Evolutionary conservation across 2,329 filamentous ascomycete species (phyloP), one percentile per base, ranked within the genome.

Genomic region (Elsinoe ampelina): DNA sequence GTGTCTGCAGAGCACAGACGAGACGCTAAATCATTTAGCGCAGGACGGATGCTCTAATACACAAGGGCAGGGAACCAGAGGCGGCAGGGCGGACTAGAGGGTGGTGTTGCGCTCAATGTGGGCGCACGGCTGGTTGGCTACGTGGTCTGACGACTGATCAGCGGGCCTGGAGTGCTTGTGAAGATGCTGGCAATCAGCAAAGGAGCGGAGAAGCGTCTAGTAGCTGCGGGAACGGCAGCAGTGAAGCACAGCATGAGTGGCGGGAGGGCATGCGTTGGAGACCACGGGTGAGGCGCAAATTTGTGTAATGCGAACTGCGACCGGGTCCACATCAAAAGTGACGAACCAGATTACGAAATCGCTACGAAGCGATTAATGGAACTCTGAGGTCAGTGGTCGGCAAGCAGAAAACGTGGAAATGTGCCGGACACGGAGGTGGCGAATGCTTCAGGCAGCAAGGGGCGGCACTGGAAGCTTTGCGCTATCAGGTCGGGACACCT

Each of bases 371-470:
- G 30, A 35, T 50, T 35, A 50, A 35, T 35, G 26, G 35, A 52
- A 52, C 34, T 34, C 35, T 39, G 35, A 52, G 15, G 17, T 17
- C 30, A 36, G 26, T 36, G 32, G 34, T 39, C 48, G 48, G 34
- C 48, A 39, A 22, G 19, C 26, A 39, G 34, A 39, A 50, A 36
- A 36, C 32, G 32, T 36, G 48, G 48, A 39, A 38, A 52, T 36
- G 19, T 52, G 35, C 32, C 48, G 48, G 35, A n/a, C 26, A 50
- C 45, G 48, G 34, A 52, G 48, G 48, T 52, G 48, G 48, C 48
- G 48, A 52, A 39, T 38, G 45, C 45, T 12, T 35, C 45, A 34
- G 30, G 26, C 17, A 19, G 41, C 19, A 22, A 45, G 11, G 12
- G 41, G 26, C n/a, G 41, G 20, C 19, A 22, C 19, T 19, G 7